Percentiles rank a stretch among this genome's conserved stretches.
phyloP scores from a whole-genome alignment of 768 basidiomycete species.

The Piloderma croceum region DNA sequence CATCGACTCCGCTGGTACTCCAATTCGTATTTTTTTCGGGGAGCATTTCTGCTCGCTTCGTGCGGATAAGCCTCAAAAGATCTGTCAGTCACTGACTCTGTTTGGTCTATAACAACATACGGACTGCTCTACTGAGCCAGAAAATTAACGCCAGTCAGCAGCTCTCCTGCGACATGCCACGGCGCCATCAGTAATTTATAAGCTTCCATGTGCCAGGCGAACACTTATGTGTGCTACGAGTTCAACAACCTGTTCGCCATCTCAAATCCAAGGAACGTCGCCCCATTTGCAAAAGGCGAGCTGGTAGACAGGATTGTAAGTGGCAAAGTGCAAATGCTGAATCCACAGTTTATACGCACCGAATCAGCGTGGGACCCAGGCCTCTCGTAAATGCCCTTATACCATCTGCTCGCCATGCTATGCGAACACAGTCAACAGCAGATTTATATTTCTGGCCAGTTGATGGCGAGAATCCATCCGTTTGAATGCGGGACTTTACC shows the following conservation, averaged over 20 bases:
- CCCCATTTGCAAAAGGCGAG: conserved; percentile 94
- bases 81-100: neutral
- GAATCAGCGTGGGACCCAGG: conserved; percentile 85
- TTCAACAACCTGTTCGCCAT: conserved; percentile 74
- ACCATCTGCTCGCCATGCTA: conserved; percentile 81
- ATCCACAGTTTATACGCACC: conserved; percentile 41
- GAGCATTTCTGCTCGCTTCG: too few species aligned
- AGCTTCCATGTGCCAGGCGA: neutral
- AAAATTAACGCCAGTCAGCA: neutral
- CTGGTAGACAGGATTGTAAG: conserved; percentile 34
- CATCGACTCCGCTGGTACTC: too few species aligned
- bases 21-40: too few species aligned
- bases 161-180: neutral
- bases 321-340: conserved; percentile 2
- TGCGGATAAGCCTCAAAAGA: neutral
- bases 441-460: conserved; percentile 80
- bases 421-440: conserved; percentile 75
- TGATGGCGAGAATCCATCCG: conserved; percentile 74
- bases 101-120: neutral
- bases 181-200: neutral
- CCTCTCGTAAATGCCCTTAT: conserved; percentile 84
- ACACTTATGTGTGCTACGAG: conserved; percentile 14
- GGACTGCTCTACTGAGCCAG: neutral
- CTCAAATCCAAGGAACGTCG: conserved; percentile 95
- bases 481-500: conserved; percentile 95